A percentile compares a stretch with the other conserved stretches of the same genome.
Conservation (phyloP, 805 yeast genomes). For the Metahyphopichia silvanorum region DNA sequence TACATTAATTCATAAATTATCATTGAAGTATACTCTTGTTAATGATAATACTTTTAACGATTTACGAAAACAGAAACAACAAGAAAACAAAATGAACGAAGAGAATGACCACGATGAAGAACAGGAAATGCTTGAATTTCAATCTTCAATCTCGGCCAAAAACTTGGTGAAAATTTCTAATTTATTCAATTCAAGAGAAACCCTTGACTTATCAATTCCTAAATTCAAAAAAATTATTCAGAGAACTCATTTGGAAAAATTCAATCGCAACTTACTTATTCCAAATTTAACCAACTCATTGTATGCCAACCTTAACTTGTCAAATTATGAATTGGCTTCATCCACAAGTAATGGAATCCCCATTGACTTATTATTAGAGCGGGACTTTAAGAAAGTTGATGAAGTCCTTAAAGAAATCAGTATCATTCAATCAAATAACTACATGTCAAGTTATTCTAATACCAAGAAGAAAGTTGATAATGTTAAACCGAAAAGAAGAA, state of each 20-base stretch:
- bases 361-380: slow-evolving; percentile 28
- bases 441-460: slow-evolving; percentile 23
- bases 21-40: slow-evolving; percentile 48
- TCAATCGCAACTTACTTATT: slow-evolving; percentile 29
- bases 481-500: slow-evolving; percentile 42
- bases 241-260: slow-evolving; percentile 47
- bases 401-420: slow-evolving; percentile 39
- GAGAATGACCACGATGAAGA: slow-evolving; percentile 30
- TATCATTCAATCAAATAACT: slow-evolving; percentile 42
- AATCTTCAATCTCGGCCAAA: slow-evolving; percentile 44
- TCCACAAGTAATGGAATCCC: slow-evolving; percentile 34
- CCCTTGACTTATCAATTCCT: slow-evolving; percentile 69
- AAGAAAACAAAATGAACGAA: slow-evolving; percentile 15
- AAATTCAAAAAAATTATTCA: slow-evolving; percentile 55
- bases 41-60: slow-evolving; percentile 19
- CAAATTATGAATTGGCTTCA: slow-evolving; percentile 15
- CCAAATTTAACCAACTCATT: slow-evolving; percentile 38
- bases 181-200: slow-evolving; percentile 71
- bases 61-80: slow-evolving; percentile 31
- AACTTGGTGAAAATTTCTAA: slow-evolving; percentile 30
- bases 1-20: slow-evolving; percentile 69
- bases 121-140: not conserved
- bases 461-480: slow-evolving; percentile 11
- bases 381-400: slow-evolving; percentile 29
- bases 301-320: slow-evolving; percentile 31